These are phyloP conservation scores for Yamadazyma dendronema DNA, from an alignment of 1,139 yeast genomes.

Conservation along the genomic window DNA sequence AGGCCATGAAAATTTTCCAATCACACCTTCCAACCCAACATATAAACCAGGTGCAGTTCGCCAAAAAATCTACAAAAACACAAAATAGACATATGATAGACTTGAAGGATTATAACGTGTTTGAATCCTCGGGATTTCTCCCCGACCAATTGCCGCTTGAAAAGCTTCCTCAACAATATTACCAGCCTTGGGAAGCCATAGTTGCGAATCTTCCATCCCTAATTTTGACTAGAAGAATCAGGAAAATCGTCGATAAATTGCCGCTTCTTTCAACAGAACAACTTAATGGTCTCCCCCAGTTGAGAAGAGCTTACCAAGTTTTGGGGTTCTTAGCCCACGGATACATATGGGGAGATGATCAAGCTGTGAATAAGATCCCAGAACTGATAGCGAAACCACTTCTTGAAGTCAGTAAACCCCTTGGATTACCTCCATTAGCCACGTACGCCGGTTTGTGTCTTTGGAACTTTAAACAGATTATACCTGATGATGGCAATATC, in stretches of 20 bases:
- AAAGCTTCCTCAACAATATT: conserved; percentile 59
- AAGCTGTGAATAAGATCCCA: conserved; percentile 69
- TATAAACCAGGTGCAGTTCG: not conserved
- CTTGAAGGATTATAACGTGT: conserved; percentile 32
- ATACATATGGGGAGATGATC: conserved; percentile 80
- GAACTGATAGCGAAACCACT: conserved; percentile 69
- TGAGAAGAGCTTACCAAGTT: conserved; percentile 76
- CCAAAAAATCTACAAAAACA: not conserved
- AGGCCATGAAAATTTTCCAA: conserved; percentile 1
- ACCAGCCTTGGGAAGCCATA: conserved; percentile 74
- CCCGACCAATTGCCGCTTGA: conserved; percentile 67
- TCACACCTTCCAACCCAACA: not conserved
- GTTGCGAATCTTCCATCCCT: conserved; percentile 69
- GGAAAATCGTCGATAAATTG: conserved; percentile 58
- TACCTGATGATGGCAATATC: conserved; percentile 44
- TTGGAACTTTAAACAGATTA: conserved; percentile 77
- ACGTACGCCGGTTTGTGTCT: conserved; percentile 85
- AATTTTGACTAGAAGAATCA: conserved; percentile 60
- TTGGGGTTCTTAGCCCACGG: conserved; percentile 83
- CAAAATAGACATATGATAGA: not conserved
- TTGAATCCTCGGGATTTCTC: conserved; percentile 70
- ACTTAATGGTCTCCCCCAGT: conserved; percentile 47
- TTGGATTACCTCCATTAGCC: conserved; percentile 81
- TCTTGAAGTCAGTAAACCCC: conserved; percentile 50
- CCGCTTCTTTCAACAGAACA: conserved; percentile 50